Base-by-base conservation (phyloP, 2,329 filamentous ascomycete genomes). In the Beauveria australis region DNA sequence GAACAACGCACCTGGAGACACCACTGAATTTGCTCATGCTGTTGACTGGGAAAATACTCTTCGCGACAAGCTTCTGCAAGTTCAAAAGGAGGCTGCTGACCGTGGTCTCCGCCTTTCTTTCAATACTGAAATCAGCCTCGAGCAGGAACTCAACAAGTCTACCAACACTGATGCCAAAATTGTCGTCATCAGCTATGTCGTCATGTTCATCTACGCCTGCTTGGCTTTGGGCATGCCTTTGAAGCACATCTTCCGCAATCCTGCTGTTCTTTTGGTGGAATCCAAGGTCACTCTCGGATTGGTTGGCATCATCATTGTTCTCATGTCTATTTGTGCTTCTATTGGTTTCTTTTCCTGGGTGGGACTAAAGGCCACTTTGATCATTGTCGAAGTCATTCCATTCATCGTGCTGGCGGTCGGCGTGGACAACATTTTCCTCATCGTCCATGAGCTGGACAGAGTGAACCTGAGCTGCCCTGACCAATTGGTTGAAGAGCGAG, bases 161-260 rank as follows among this genome's bases (percentile, higher is more conserved):
- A 97, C 92, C 54, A 99, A 99, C 73, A 97, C 94, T 0, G 94
- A 99, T 73, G 95, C 93, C 49, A 97, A 93, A 73, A 99, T 99
- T 68, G 86, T 99, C 26, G 85, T 93, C 59, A 88, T 99, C 74
- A 97, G 93, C 79, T 99, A 99, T 75, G 82, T 97, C 64, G 91
- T 97, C 77, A 99, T 99, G 94, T 99, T 99, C 74, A 76, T 99
- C 64, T 99, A 99, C 70, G 94, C 92, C 4, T 97, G 93, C 6
- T 76, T 99, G 58, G 92, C 94, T 0, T 80, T 99, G 0, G 94
- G 94, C 0, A 96, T 92, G 1, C 94, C 90, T 0, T 77, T 92
- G 61, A 84, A 83, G 66, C 89, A 93, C 61, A 77, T 97, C 51
- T 75, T 96, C 53, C 84, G 84, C 57, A 96, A 96, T 69, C 92